phyloP scores from a whole-genome alignment of 2,329 filamentous ascomycete genomes.

The Pyrenochaeta sp. region DNA sequence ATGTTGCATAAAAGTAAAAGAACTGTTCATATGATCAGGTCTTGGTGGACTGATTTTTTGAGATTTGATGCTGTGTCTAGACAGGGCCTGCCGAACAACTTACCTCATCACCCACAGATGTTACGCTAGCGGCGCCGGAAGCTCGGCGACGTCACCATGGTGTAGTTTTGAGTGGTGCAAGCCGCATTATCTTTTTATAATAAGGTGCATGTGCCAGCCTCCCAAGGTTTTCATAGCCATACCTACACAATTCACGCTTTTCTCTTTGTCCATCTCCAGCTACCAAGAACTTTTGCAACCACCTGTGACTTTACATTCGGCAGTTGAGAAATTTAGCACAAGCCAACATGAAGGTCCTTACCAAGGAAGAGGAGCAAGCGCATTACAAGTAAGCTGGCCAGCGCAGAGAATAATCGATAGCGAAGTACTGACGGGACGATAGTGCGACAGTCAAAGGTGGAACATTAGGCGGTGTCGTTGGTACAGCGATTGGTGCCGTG shows the following conservation, averaged over 20 bases:
- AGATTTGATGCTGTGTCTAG: constrained; percentile 11
- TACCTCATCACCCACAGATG: constrained; percentile 30
- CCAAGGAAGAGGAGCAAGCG: constrained; percentile 86
- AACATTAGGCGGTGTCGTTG: constrained; percentile 73
- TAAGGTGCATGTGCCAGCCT: constrained; percentile 20
- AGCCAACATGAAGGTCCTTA: constrained; percentile 86
- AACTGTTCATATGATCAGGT: constrained; percentile 18
- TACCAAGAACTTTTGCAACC: not conserved
- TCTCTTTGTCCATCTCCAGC: not conserved
- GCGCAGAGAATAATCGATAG: not conserved
- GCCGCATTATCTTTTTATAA: constrained; percentile 41
- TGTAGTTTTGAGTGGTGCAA: constrained; percentile 31
- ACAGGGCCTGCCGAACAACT: constrained; percentile 36
- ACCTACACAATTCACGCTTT: not conserved
- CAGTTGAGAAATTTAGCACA: constrained; percentile 1
- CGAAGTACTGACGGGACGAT: constrained; percentile 22
- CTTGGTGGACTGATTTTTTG: constrained; percentile 26
- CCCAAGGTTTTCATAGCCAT: constrained; percentile 2
- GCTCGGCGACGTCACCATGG: constrained; percentile 50
- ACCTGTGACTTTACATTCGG: not conserved
- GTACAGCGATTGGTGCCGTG: constrained; percentile 71
- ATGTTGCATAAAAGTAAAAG: constrained; percentile 1
- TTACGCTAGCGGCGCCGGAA: constrained; percentile 33
- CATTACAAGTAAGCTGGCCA: constrained; percentile 73
- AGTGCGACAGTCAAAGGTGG: constrained; percentile 82